Evolutionary conservation across 768 basidiomycete genomes (phyloP).

Genomic region (Termitomyces sp.): DNA sequence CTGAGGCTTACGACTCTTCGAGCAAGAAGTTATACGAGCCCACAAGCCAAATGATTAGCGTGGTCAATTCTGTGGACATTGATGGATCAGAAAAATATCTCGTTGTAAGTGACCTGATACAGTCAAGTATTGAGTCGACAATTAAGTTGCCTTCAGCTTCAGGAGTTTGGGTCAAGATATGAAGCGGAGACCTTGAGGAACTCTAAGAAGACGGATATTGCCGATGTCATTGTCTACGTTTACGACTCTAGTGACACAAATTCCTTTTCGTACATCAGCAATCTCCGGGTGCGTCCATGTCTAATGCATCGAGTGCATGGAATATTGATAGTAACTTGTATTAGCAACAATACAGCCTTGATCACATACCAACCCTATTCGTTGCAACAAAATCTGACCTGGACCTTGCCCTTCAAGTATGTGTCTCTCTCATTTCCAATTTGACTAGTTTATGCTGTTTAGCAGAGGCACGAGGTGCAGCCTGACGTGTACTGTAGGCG

Average conservation of each 20-base stretch:
- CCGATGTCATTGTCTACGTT: constrained; percentile 93
- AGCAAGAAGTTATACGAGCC: constrained; percentile 78
- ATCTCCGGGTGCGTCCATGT: constrained; percentile 62
- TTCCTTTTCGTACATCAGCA: constrained; percentile 97
- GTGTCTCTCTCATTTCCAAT: constrained; percentile 12
- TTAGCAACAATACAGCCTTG: constrained; percentile 95
- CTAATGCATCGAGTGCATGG: neutral
- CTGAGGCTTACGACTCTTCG: constrained; percentile 76
- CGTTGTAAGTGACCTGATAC: constrained; percentile 56
- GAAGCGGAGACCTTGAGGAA: constrained; percentile 88
- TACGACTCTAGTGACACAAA: constrained; percentile 98
- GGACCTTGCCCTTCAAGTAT: constrained; percentile 90
- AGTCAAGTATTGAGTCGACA: neutral
- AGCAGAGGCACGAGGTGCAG: constrained; percentile 93
- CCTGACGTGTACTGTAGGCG: constrained; percentile 95
- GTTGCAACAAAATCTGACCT: constrained; percentile 99
- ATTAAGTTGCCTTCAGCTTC: constrained; percentile 49
- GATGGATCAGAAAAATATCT: constrained; percentile 94
- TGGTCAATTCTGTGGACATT: constrained; percentile 94
- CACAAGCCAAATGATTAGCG: constrained; percentile 84
- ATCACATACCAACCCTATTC: constrained; percentile 93
- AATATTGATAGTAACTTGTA: constrained; percentile 14
- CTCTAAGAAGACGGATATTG: constrained; percentile 85
- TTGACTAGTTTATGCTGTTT: constrained; percentile 8
- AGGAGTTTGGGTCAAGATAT: constrained; percentile 96